Conservation (phyloP, 179 eudicot species). For the Spinacia oleracea region DNA sequence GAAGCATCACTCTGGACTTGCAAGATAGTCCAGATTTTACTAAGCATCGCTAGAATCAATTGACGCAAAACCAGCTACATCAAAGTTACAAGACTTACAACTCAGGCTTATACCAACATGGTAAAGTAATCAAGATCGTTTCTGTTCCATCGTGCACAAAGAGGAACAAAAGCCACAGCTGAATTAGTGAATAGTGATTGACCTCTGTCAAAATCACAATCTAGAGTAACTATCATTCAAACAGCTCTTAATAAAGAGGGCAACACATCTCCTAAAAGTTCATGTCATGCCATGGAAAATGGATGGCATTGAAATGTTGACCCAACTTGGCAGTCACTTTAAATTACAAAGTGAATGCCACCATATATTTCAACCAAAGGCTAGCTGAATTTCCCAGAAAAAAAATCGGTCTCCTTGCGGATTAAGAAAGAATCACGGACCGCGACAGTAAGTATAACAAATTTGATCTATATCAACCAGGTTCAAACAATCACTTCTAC, state of each 20-base stretch:
- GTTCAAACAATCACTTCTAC: not conserved
- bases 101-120: not conserved
- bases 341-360: not conserved
- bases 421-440: not conserved
- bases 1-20: not conserved
- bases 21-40: not conserved
- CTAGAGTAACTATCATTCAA: not conserved
- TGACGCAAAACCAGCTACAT: not conserved
- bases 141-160: slow-evolving; percentile 1
- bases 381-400: not conserved
- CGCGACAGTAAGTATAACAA: not conserved
- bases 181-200: not conserved
- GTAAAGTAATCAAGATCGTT: not conserved
- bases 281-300: not conserved
- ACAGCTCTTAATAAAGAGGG: not conserved
- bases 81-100: not conserved
- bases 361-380: not conserved
- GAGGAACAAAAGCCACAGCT: not conserved
- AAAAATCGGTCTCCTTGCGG: not conserved
- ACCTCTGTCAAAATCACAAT: not conserved
- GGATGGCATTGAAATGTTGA: not conserved
- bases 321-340: no score
- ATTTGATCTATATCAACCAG: not conserved
- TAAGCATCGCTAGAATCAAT: not conserved
- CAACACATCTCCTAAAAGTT: not conserved